Evolutionary conservation across 78 protist species (phyloP).

Genomic region (Diacronema lutheri): DNA sequence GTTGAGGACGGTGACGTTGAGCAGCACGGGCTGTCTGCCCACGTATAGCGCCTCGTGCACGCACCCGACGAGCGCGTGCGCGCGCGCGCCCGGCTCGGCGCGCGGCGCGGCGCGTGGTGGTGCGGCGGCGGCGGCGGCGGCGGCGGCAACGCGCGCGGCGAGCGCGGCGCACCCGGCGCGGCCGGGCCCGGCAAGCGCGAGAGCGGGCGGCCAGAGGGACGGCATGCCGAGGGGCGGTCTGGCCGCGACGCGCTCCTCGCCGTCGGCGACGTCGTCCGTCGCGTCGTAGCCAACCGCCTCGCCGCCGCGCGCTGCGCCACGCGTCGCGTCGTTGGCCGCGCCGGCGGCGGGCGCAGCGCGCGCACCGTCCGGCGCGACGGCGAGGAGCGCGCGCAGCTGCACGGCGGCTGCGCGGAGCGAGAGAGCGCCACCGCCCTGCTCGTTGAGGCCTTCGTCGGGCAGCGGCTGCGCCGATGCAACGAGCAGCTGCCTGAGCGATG

Average conservation of each 20-base stretch:
- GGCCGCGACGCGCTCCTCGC: too few relatives aligned
- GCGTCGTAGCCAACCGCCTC: too few relatives aligned
- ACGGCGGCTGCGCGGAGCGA: constrained; percentile 26
- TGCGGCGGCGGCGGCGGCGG: too few relatives aligned
- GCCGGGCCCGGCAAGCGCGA: not conserved
- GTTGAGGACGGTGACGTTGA: constrained; percentile 82
- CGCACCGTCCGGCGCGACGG: not conserved
- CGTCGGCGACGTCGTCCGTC: too few relatives aligned
- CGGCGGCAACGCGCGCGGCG: constrained; percentile 87
- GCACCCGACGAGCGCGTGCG: too few relatives aligned
- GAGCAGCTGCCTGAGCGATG: constrained; percentile 68
- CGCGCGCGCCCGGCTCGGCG: too few relatives aligned
- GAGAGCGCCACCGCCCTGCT: constrained; percentile 79
- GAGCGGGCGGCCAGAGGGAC: not conserved
- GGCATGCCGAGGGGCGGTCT: too few relatives aligned
- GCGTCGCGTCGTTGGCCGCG: too few relatives aligned
- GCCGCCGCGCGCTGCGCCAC: too few relatives aligned
- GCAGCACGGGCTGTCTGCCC: constrained; percentile 55
- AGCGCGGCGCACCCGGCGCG: not conserved
- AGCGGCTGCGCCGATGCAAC: constrained; percentile 29
- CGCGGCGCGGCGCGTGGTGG: too few relatives aligned
- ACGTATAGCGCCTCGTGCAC: constrained; percentile 77
- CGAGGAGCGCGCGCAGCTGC: not conserved
- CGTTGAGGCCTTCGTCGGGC: constrained; percentile 32
- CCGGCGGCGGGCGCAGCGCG: too few relatives aligned